phyloP scores from a whole-genome alignment of 2,329 filamentous ascomycete genomes.

The Aspergillus brasiliensis region DNA sequence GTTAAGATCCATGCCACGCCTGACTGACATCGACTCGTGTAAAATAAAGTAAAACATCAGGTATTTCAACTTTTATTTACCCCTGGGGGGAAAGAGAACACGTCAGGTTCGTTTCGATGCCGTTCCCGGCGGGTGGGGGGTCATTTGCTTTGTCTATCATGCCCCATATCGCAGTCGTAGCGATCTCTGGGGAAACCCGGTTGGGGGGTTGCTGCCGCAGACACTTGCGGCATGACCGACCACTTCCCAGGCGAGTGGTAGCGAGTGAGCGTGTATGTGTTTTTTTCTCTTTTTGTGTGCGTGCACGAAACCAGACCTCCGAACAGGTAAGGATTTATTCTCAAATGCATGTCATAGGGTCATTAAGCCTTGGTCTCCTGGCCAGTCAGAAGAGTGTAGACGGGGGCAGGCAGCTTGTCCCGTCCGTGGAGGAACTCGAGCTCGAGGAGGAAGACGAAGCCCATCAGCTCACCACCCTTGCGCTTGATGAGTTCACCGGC shows the following conservation, averaged over 20 bases:
- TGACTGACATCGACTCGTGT: neutral
- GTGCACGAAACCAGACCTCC: neutral
- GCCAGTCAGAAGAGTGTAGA: constrained; percentile 77
- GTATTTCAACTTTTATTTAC: neutral
- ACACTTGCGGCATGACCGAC: neutral
- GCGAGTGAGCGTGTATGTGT: neutral
- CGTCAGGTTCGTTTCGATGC: neutral
- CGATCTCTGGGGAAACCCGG: neutral
- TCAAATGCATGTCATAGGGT: constrained; percentile 7
- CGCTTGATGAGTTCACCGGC: constrained; percentile 84
- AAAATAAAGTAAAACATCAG: neutral
- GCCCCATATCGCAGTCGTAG: constrained; percentile 4
- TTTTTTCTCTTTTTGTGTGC: constrained; percentile 3
- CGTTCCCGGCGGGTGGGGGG: neutral
- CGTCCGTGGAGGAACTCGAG: constrained; percentile 90
- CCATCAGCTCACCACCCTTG: constrained; percentile 81
- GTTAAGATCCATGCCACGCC: neutral
- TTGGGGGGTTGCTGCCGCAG: neutral
- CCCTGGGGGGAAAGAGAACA: neutral
- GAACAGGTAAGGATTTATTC: constrained; percentile 9
- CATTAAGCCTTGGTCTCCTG: constrained; percentile 46
- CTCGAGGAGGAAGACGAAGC: constrained; percentile 94
- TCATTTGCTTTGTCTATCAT: neutral
- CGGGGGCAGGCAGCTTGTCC: constrained; percentile 81
- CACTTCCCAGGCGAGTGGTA: neutral